Percentiles rank a stretch among this genome's conserved stretches.
phyloP scores from a whole-genome alignment of 164 flowering plant genomes.

The Stephania cephalantha region DNA sequence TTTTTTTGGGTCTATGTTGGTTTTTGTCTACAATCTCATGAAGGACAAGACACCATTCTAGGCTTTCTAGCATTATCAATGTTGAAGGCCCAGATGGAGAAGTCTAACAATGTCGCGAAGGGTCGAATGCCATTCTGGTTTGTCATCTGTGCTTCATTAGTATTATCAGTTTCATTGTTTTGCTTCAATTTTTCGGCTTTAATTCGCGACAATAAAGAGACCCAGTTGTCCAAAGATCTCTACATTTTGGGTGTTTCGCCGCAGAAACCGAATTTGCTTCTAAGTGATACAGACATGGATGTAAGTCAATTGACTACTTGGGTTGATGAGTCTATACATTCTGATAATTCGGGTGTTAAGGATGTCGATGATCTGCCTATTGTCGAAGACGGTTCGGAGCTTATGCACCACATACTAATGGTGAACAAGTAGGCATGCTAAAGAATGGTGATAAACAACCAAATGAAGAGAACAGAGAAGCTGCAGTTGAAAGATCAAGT shows the following conservation, averaged over 20 bases:
- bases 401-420: no score
- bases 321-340: neutral
- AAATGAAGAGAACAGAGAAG: neutral
- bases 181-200: constrained; percentile 21
- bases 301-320: neutral
- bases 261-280: neutral
- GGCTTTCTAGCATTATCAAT: neutral
- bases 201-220: constrained; percentile 3
- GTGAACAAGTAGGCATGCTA: neutral
- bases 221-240: constrained; percentile 3
- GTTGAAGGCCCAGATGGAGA: constrained; percentile 16
- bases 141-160: constrained; percentile 17
- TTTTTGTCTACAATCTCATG: neutral
- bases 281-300: neutral
- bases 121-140: constrained; percentile 27
- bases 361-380: neutral
- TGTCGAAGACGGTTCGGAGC: neutral
- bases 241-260: neutral
- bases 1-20: neutral
- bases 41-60: neutral
- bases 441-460: neutral
- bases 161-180: constrained; percentile 29
- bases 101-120: constrained; percentile 14
- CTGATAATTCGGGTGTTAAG: neutral
- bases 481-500: neutral